These are phyloP conservation scores for Barnettozyma pratensis DNA, from an alignment of 805 yeast genomes.

Conservation along the genomic window DNA sequence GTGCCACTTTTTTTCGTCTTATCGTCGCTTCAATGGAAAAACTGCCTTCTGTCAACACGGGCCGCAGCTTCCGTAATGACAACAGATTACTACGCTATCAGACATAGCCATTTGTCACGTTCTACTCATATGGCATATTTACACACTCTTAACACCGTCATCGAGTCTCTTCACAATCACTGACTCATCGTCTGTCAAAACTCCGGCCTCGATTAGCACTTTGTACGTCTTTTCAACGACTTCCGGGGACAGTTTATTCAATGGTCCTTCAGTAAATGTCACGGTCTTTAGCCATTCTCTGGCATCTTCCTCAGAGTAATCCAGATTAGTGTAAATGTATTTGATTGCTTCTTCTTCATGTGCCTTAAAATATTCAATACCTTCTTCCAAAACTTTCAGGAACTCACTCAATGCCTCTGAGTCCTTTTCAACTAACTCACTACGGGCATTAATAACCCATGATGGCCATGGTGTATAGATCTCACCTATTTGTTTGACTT, in stretches of 20 bases:
- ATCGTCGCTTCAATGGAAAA: not conserved
- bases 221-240: constrained; percentile 52
- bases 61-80: not conserved
- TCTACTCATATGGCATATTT: no score
- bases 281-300: constrained; percentile 79
- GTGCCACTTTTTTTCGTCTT: not conserved
- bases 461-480: constrained; percentile 97
- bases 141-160: not conserved
- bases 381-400: constrained; percentile 52
- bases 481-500: constrained; percentile 78
- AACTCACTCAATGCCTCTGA: constrained; percentile 34
- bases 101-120: no score
- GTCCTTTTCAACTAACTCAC: constrained; percentile 31
- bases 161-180: constrained; percentile 22
- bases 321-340: constrained; percentile 62
- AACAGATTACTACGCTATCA: no score
- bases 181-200: constrained; percentile 34
- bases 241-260: constrained; percentile 40
- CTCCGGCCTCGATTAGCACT: constrained; percentile 62
- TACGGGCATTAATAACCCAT: constrained; percentile 69
- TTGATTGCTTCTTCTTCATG: constrained; percentile 61
- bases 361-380: constrained; percentile 57
- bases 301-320: constrained; percentile 75
- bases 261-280: constrained; percentile 39
- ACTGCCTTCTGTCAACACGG: not conserved